Percentiles rank a stretch among this genome's conserved stretches.
Evolutionary conservation across 2,329 filamentous ascomycete genomes (phyloP).

Genomic region (Fusarium sp.): DNA sequence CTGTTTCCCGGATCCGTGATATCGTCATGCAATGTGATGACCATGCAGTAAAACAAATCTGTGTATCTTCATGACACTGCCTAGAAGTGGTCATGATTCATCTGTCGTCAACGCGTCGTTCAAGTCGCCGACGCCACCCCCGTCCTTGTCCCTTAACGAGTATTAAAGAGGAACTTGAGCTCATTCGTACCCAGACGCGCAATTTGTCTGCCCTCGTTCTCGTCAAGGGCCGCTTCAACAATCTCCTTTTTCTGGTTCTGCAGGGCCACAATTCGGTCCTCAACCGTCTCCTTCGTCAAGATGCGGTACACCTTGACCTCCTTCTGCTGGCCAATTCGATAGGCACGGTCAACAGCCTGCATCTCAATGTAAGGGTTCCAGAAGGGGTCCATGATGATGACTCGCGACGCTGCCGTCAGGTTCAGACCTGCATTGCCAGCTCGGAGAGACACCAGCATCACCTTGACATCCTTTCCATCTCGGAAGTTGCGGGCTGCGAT

Average conservation of each 20-base stretch:
- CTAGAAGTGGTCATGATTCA: neutral
- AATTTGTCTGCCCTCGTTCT: slow-evolving; percentile 75
- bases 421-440: slow-evolving; percentile 91
- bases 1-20: neutral
- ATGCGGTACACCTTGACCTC: slow-evolving; percentile 85
- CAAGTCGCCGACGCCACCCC: neutral
- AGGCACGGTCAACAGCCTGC: slow-evolving; percentile 90
- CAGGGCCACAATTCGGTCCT: slow-evolving; percentile 84
- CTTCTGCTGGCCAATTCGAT: slow-evolving; percentile 84
- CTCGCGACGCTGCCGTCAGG: slow-evolving; percentile 82
- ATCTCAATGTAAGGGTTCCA: slow-evolving; percentile 96
- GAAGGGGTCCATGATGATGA: slow-evolving; percentile 93
- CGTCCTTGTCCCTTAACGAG: slow-evolving; percentile 5
- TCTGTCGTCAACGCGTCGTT: neutral
- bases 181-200: slow-evolving; percentile 75
- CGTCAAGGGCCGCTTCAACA: slow-evolving; percentile 84
- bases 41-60: slow-evolving; percentile 1
- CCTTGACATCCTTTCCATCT: slow-evolving; percentile 71
- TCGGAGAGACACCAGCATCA: slow-evolving; percentile 85
- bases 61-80: neutral
- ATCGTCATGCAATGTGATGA: neutral
- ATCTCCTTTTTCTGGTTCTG: slow-evolving; percentile 83
- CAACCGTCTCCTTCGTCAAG: slow-evolving; percentile 81
- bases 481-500: slow-evolving; percentile 75
- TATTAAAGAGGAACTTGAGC: slow-evolving; percentile 75